Percentiles rank a stretch among this genome's conserved stretches.
These are phyloP conservation scores for Plasmodium ovale DNA, from an alignment of 169 alveolate genomes.

Conservation along the genomic window DNA sequence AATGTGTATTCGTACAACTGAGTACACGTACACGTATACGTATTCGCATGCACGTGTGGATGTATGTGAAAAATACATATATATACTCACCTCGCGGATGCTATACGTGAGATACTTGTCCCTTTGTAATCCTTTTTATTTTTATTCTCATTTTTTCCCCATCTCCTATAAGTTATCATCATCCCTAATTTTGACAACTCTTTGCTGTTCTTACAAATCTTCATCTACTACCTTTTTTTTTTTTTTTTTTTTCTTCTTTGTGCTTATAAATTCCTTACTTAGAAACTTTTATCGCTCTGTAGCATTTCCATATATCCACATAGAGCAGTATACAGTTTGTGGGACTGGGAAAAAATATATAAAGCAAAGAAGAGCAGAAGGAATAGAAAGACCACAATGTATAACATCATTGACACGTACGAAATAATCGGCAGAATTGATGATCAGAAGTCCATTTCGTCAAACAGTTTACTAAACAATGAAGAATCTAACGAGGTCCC, in stretches of 20 bases:
- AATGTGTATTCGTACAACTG: no score
- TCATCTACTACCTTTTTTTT: no score
- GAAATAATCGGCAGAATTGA: constrained; percentile 71
- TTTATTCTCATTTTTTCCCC: no score
- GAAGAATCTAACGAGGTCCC: constrained; percentile 1
- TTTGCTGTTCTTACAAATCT: no score
- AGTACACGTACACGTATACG: no score
- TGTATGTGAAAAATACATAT: background rate
- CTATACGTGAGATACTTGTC: background rate
- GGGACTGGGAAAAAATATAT: background rate
- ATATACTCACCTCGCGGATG: background rate
- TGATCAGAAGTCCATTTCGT: constrained; percentile 22
- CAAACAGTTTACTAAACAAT: constrained; percentile 21
- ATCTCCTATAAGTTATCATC: background rate
- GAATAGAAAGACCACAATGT: constrained; percentile 11
- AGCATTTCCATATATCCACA: background rate
- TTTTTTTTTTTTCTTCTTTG: no score
- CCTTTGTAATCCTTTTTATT: background rate
- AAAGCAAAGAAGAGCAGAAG: background rate
- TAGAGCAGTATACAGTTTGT: background rate
- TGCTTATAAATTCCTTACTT: no score
- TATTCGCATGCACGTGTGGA: background rate
- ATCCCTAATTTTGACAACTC: background rate
- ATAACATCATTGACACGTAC: constrained; percentile 47
- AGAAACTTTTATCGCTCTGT: no score